Evolutionary conservation across 768 basidiomycete genomes (phyloP).

Genomic region (Lentinus brumalis): DNA sequence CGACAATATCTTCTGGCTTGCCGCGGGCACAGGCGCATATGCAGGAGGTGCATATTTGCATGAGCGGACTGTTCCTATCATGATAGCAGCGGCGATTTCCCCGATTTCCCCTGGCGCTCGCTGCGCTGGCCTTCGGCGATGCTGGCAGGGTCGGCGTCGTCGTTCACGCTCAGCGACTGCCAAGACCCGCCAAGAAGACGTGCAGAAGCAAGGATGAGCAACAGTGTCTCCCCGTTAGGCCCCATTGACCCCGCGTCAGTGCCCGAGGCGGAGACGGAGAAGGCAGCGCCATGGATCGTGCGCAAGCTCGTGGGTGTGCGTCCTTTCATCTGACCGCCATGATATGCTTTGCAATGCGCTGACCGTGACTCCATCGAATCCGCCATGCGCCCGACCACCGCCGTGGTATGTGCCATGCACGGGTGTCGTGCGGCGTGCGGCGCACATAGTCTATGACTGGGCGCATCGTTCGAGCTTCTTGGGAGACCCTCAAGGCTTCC

Average conservation of each 20-base stretch:
- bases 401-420: background rate
- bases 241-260: constrained; percentile 53
- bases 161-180: background rate
- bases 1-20: background rate
- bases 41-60: no score
- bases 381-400: background rate
- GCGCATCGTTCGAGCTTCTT: constrained; percentile 63
- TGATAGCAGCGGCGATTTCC: constrained; percentile 2
- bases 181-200: background rate
- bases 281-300: constrained; percentile 61
- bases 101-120: background rate
- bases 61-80: constrained; percentile 10
- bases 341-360: background rate
- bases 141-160: background rate
- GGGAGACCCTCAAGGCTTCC: constrained; percentile 60
- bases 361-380: background rate
- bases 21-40: no score
- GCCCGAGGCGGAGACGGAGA: constrained; percentile 49
- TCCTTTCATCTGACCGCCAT: constrained; percentile 18
- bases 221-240: constrained; percentile 42
- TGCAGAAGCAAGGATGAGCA: constrained; percentile 7
- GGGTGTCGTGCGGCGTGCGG: background rate
- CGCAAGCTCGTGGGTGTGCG: constrained; percentile 65
- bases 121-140: background rate
- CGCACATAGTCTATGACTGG: constrained; percentile 57